These are phyloP conservation scores for Pulicaria dysenterica DNA, from an alignment of 129 eudicot genomes.

Conservation along the genomic window DNA sequence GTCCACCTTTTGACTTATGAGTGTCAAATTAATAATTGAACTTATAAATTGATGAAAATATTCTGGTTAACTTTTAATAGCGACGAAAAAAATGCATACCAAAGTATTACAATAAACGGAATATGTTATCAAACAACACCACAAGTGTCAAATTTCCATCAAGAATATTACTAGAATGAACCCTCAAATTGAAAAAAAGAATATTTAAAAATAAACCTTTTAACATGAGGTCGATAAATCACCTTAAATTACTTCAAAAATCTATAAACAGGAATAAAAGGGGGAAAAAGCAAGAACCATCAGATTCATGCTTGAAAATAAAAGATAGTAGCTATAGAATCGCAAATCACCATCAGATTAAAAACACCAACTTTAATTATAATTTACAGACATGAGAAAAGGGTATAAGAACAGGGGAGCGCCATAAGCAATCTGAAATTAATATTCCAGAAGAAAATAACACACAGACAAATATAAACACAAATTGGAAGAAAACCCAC, in stretches of 20 bases:
- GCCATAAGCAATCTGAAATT: too few species aligned
- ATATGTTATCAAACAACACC: constrained; percentile 2
- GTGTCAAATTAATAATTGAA: constrained; percentile 18
- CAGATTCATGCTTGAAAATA: too few species aligned
- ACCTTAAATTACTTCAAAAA: not conserved
- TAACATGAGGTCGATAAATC: too few species aligned
- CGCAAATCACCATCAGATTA: not conserved
- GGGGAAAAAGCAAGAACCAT: too few species aligned
- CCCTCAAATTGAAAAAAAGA: not conserved
- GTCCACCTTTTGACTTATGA: constrained; percentile 27
- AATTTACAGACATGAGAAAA: too few species aligned
- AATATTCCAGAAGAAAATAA: too few species aligned
- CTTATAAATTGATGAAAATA: constrained; percentile 3
- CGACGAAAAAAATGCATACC: constrained; percentile 2
- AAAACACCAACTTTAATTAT: not conserved
- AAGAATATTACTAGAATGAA: not conserved
- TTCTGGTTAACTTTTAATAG: constrained; percentile 8
- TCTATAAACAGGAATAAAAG: too few species aligned
- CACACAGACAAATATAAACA: not conserved
- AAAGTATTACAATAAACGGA: constrained; percentile 1
- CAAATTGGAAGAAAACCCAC: constrained; percentile 38
- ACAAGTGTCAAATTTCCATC: constrained; percentile 1
- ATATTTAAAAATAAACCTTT: not conserved
- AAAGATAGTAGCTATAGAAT: too few species aligned
- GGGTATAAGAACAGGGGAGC: too few species aligned